Percentiles rank a stretch among this genome's conserved stretches.
phyloP scores from a whole-genome alignment of 2,329 filamentous ascomycete species.

The Paramyrothecium roridum region DNA sequence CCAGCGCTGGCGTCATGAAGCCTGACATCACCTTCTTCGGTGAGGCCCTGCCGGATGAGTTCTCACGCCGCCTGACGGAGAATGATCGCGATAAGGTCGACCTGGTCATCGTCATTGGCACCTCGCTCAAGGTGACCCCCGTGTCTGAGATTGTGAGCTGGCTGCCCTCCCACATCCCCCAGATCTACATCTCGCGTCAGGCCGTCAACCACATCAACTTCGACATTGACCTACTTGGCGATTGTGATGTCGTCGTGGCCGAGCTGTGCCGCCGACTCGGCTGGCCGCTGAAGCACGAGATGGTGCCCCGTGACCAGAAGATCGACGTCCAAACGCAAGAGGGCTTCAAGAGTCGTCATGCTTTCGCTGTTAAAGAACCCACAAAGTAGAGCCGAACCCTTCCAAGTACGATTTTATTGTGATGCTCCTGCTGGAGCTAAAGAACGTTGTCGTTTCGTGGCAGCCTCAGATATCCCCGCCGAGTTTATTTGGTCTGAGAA shows the following conservation, averaged over 20 bases:
- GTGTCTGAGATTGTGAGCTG: constrained; percentile 88
- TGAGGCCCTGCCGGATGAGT: constrained; percentile 80
- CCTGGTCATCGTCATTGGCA: constrained; percentile 93
- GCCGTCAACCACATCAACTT: constrained; percentile 89
- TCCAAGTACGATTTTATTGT: neutral
- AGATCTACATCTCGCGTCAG: constrained; percentile 86
- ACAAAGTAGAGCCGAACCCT: neutral
- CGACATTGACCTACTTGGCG: constrained; percentile 92
- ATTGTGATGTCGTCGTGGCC: constrained; percentile 86
- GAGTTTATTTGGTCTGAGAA: neutral
- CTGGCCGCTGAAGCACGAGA: constrained; percentile 79
- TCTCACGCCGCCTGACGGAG: constrained; percentile 76
- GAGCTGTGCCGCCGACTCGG: constrained; percentile 80
- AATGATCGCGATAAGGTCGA: constrained; percentile 79
- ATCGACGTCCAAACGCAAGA: constrained; percentile 48
- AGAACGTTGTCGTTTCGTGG: neutral
- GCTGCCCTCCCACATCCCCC: constrained; percentile 74
- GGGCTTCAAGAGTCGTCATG: constrained; percentile 32
- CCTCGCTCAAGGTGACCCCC: constrained; percentile 90
- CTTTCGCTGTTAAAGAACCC: constrained; percentile 24
- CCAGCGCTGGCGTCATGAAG: constrained; percentile 80
- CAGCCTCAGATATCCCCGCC: too few relatives aligned
- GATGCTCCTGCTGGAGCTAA: neutral
- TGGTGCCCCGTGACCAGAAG: constrained; percentile 68
- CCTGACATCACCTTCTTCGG: constrained; percentile 99